phyloP scores from a whole-genome alignment of 306 rosid species.

The Lotus japonicus region DNA sequence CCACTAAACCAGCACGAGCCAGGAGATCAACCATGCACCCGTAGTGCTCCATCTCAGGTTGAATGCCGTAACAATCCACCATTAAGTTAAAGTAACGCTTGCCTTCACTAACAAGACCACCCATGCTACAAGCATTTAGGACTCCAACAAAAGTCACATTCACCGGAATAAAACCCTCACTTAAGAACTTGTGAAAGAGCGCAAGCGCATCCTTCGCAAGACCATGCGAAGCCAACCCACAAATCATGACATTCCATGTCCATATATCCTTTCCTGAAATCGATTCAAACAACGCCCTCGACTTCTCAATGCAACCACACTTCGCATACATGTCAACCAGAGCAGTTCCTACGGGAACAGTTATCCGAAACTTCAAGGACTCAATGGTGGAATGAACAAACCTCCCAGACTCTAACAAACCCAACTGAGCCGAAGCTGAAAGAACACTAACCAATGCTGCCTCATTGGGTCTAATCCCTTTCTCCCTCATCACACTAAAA shows the following conservation, averaged over 20 bases:
- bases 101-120: conserved; percentile 62
- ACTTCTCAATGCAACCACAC: conserved; percentile 65
- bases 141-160: conserved; percentile 67
- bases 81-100: conserved; percentile 50
- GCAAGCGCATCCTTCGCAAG: conserved; percentile 46
- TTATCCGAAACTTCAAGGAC: conserved; percentile 36
- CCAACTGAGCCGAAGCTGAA: conserved; percentile 57
- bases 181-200: conserved; percentile 41
- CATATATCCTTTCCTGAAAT: conserved; percentile 51
- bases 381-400: conserved; percentile 49
- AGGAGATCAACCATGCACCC: conserved; percentile 89
- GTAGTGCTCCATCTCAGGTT: conserved; percentile 79
- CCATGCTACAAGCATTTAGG: conserved; percentile 66
- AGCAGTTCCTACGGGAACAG: conserved; percentile 50
- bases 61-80: conserved; percentile 44
- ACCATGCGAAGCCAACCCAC: conserved; percentile 73
- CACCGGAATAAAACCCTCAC: conserved; percentile 48
- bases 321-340: conserved; percentile 82
- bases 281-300: conserved; percentile 43
- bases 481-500: conserved; percentile 47
- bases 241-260: conserved; percentile 79
- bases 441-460: conserved; percentile 52
- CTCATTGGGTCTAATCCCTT: conserved; percentile 48
- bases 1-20: conserved; percentile 55
- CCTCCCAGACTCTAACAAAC: conserved; percentile 56